Evolutionary conservation across 2,329 filamentous ascomycete species (phyloP).

Genomic region (Exophiala phaeomuriformis): DNA sequence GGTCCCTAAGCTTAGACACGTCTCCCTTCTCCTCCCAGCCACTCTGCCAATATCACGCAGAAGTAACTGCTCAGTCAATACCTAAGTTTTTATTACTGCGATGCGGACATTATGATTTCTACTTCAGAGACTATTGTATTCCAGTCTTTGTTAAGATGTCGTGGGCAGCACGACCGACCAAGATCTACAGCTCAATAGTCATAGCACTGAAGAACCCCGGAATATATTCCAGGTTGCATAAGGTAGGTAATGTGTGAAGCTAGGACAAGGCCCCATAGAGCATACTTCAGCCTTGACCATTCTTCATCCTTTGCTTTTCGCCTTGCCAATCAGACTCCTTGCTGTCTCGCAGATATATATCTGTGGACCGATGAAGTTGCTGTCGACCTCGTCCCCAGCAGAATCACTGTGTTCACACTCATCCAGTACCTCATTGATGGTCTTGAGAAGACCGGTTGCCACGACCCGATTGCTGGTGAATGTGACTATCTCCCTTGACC

Average conservation of each 20-base stretch:
- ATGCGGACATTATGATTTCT: too few species aligned
- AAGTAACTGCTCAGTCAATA: too few species aligned
- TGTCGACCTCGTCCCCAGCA: constrained; percentile 40
- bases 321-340: constrained; percentile 60
- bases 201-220: too few species aligned
- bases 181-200: too few species aligned
- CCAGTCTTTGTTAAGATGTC: too few species aligned
- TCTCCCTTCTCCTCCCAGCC: not conserved
- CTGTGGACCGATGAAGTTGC: constrained; percentile 50
- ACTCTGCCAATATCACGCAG: not conserved
- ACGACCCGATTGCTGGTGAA: constrained; percentile 64
- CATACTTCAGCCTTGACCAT: not conserved
- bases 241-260: not conserved
- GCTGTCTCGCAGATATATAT: constrained; percentile 60
- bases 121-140: too few species aligned
- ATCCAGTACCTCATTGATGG: constrained; percentile 22
- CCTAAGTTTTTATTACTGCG: too few species aligned
- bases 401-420: constrained; percentile 20
- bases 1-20: not conserved
- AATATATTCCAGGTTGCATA: too few species aligned
- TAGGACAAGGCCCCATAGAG: not conserved
- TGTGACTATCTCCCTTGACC: constrained; percentile 57
- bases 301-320: constrained; percentile 40
- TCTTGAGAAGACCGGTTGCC: constrained; percentile 55
- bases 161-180: too few species aligned